Base-by-base conservation (phyloP, 176 grass and related monocot genomes). In the Aegilops umbellulata region DNA sequence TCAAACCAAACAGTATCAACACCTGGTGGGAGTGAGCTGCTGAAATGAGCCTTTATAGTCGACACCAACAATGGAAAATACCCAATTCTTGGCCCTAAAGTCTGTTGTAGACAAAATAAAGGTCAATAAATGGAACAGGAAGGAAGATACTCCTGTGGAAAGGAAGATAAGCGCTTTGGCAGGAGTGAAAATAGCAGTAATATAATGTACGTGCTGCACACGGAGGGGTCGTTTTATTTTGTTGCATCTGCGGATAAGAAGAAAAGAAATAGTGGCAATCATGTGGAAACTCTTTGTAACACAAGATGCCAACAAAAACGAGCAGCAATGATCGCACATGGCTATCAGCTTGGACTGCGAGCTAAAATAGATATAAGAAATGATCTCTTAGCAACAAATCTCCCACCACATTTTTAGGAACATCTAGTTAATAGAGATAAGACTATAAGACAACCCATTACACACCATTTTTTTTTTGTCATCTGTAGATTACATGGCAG, bases 1-100 rank as follows among this genome's bases (percentile, higher is more conserved):
- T 99, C 97, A 83, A 99, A 99, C 97, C 97, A 99, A 70, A 99
- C 74, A 80, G 89, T 96, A 85, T 99, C 97, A 64, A 82, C 73
- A 26, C 94, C 97, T 36, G 94, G 94, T 46, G 97, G 97, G 77
- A 99, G 94, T 5, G 92, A 6, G 24, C 80, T 91, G 74, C 82
- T 96, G 80, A 99, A 99, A 90, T 99, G 94, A 83, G 94, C 92
- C 86, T 96, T 99, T 90, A 99, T 89, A 53, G 85, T 71, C 10
- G 97, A 90, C 83, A 94, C 77, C 60, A 99, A 77, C 31, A 99
- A 76, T 60, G 94, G 97, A 66, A 99, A 24, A 38, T 99, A 99
- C 76, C 97, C 97, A 35, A 99, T 89, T 62, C 97, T 89, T 61
- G 87, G 83, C 51, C 97, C 97, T 46, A 99, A 78, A 76, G 91